A percentile compares a stretch with the other conserved stretches of the same genome.
Conservation (phyloP, 106 monocot species). For the Phalaenopsis equestris region DNA sequence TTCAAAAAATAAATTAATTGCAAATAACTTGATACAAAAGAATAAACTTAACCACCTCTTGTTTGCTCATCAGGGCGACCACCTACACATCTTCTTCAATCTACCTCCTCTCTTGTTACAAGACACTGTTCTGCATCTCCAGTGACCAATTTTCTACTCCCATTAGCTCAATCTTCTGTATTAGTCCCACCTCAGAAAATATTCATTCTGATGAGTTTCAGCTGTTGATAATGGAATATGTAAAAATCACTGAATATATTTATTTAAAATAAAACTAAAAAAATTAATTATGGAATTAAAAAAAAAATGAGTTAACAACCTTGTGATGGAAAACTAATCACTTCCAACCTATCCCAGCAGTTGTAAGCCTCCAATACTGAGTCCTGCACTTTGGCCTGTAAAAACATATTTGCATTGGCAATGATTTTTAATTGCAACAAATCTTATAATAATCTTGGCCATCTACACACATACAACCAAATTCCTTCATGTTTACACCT, state of each 20-base stretch:
- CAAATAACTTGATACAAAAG: not conserved
- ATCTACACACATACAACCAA: too few species aligned
- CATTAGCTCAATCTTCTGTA: not conserved
- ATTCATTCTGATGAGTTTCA: not conserved
- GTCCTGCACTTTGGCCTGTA: conserved; percentile 25
- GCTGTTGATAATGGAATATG: not conserved
- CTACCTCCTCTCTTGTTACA: not conserved
- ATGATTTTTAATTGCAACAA: too few species aligned
- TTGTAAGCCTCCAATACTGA: conserved; percentile 23
- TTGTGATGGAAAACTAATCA: conserved; percentile 4
- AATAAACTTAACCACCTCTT: not conserved
- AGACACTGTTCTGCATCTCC: not conserved
- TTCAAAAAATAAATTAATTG: not conserved
- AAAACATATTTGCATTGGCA: not conserved
- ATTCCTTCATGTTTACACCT: too few species aligned
- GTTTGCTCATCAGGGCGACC: not conserved
- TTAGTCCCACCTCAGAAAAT: not conserved
- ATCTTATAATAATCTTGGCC: too few species aligned
- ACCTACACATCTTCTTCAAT: not conserved
- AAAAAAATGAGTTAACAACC: not conserved
- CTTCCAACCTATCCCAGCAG: conserved; percentile 35
- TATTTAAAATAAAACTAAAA: not conserved
- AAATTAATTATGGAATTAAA: not conserved
- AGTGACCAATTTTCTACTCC: not conserved
- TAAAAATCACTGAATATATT: not conserved